Evolutionary conservation across 2,329 filamentous ascomycete genomes (phyloP), one percentile per base, ranked within the genome.

Genomic region (Neoscytalidium dimidiatum): DNA sequence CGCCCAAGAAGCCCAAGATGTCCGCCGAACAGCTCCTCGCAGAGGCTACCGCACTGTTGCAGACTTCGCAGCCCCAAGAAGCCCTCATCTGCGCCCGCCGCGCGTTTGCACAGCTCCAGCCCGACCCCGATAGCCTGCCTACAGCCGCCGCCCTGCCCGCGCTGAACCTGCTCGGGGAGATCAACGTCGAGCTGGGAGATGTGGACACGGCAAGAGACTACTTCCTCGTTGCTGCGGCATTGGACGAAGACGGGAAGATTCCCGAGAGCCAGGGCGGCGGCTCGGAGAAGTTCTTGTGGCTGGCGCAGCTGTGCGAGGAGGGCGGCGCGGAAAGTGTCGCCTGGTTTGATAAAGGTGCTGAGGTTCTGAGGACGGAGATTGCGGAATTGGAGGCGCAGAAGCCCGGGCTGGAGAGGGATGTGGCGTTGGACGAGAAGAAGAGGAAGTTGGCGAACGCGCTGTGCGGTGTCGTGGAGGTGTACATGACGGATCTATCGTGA

Each of bases 401-500:
- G 33, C 46, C 68, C 64, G 70, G 78, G 67, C 71, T 79, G 76
- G 66, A 76, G 70, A 66, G 72, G 68, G 77, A 66, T 72, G 76
- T 68, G 33, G 56, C 67, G 67, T 61, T 88, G 44, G 85, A 89
- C 29, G 91, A 93, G 77, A 92, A 92, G 82, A 90, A 90, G 76
- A 83, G 84, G 69, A 95, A 95, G 78, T 84, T 98, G 38, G 92
- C 93, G 2, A 92, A 92, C 71, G 92, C 94, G n/a, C 85, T 99
- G 38, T 99, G 96, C 78, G 92, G 92, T 29, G 92, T 98, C 67
- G 89, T 92, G 6, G 95, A 99, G 81, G 92, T 99, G 57, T 99
- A 97, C 83, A 99, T 99, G 95, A 99, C 95, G 11, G 95, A 99
- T 81, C 81, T 98, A 71, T 95, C 91, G 72, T 95, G 86, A 76